phyloP scores from a whole-genome alignment of 345 rosid species.

The Carallia pectinifolia region DNA sequence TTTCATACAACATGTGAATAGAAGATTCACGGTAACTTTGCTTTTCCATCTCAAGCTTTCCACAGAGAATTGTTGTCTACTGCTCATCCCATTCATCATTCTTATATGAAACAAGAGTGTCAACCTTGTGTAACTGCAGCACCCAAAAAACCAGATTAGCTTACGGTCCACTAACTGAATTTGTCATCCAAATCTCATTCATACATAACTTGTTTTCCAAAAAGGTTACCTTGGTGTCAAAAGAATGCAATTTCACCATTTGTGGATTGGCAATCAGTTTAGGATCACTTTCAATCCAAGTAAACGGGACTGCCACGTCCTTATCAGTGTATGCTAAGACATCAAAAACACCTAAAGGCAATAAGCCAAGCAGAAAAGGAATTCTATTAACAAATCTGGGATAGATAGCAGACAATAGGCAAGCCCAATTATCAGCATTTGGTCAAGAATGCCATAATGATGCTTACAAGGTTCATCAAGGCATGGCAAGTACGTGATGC shows the following conservation, averaged over 20 bases:
- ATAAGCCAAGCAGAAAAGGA: constrained; percentile 1
- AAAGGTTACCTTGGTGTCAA: constrained; percentile 75
- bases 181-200: not conserved
- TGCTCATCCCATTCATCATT: constrained; percentile 93
- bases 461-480: constrained; percentile 86
- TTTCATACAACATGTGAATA: constrained; percentile 43
- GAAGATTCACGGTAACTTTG: constrained; percentile 45
- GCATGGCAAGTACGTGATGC: constrained; percentile 95
- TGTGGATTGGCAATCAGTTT: constrained; percentile 93
- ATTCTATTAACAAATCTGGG: not conserved
- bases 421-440: not conserved
- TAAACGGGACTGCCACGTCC: constrained; percentile 89
- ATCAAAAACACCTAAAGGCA: constrained; percentile 75
- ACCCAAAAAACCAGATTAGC: not conserved
- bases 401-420: not conserved
- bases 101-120: constrained; percentile 94
- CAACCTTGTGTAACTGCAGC: constrained; percentile 91
- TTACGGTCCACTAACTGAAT: not conserved
- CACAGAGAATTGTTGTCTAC: constrained; percentile 17
- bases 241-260: constrained; percentile 95
- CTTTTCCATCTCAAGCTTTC: too few relatives aligned
- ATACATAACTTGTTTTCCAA: not conserved
- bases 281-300: constrained; percentile 95
- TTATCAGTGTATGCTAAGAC: constrained; percentile 89
- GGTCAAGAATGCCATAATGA: not conserved